Evolutionary conservation across 768 basidiomycete species (phyloP).

Genomic region (Cystofilobasidium macerans): DNA sequence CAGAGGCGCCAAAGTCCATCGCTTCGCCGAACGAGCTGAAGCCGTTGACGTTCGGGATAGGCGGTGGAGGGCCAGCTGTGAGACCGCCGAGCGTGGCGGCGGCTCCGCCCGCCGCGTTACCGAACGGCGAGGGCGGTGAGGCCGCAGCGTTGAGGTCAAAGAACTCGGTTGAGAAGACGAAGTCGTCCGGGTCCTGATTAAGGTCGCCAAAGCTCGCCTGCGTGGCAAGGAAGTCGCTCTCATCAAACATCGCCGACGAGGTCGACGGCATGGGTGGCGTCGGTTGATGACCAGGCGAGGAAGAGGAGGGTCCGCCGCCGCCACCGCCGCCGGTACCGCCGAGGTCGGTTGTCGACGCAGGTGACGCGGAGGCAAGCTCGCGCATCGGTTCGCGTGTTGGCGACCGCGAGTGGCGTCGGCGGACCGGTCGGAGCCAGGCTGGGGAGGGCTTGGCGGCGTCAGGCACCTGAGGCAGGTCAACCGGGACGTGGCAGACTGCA

Average conservation of each 20-base stretch:
- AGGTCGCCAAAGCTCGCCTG: constrained; percentile 26
- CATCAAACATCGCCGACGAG: neutral
- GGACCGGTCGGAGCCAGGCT: constrained; percentile 81
- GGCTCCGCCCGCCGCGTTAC: neutral
- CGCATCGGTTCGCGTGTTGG: constrained; percentile 27
- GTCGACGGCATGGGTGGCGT: neutral
- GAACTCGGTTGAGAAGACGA: constrained; percentile 36
- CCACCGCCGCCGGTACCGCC: too few relatives aligned
- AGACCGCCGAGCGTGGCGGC: neutral
- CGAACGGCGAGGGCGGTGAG: constrained; percentile 25
- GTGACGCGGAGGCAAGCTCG: constrained; percentile 3
- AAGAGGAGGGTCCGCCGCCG: constrained; percentile 16
- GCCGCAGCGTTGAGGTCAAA: constrained; percentile 35
- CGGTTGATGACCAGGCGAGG: neutral
- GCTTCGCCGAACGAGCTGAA: constrained; percentile 24
- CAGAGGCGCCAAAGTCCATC: neutral
- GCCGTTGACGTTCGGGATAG: constrained; percentile 14
- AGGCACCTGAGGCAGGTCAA: constrained; percentile 50
- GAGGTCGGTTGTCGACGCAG: constrained; percentile 5
- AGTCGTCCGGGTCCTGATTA: constrained; percentile 29
- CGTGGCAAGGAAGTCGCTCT: constrained; percentile 1
- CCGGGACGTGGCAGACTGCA: constrained; percentile 79
- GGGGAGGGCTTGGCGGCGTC: constrained; percentile 44
- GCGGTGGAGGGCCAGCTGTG: neutral
- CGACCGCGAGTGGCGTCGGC: constrained; percentile 43